Evolutionary conservation across 164 flowering plant species (phyloP).

Genomic region (Kingdonia uniflora): DNA sequence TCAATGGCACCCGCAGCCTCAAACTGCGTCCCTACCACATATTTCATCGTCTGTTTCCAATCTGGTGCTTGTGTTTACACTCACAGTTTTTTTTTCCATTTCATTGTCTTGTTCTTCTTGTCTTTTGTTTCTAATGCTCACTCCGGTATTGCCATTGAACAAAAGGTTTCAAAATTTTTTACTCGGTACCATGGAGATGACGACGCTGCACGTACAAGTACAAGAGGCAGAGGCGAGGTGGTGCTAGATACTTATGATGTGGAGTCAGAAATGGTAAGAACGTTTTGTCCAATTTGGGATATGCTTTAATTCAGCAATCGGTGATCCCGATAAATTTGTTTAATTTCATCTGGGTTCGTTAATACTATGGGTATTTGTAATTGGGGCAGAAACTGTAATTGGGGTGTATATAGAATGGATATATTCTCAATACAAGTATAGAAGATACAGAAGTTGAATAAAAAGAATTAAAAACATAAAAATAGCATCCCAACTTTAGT

Average conservation of each 20-base stretch:
- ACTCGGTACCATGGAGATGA: constrained; percentile 24
- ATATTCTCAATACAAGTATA: no score
- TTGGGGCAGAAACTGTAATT: no score
- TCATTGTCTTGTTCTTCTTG: constrained; percentile 3
- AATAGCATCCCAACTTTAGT: no score
- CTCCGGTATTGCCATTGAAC: background rate
- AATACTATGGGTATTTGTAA: no score
- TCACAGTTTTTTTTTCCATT: constrained; percentile 1
- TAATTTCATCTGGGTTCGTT: no score
- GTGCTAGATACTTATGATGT: constrained; percentile 13
- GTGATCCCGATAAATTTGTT: no score
- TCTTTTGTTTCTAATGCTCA: background rate
- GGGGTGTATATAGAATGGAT: no score
- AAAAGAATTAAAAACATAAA: no score
- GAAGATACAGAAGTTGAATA: no score
- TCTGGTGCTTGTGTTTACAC: constrained; percentile 51
- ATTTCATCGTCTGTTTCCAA: constrained; percentile 59
- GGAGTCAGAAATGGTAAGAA: constrained; percentile 22
- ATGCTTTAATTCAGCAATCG: no score
- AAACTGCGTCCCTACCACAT: constrained; percentile 41
- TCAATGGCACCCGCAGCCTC: constrained; percentile 52
- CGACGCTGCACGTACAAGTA: constrained; percentile 10
- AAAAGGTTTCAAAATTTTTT: constrained; percentile 55
- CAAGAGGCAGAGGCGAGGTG: constrained; percentile 14
- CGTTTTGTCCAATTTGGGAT: no score